A percentile compares a stretch with the other conserved stretches of the same genome.
These are phyloP conservation scores for Spathaspora hagerdaliae DNA, from an alignment of 805 yeast species.

Conservation along the genomic window DNA sequence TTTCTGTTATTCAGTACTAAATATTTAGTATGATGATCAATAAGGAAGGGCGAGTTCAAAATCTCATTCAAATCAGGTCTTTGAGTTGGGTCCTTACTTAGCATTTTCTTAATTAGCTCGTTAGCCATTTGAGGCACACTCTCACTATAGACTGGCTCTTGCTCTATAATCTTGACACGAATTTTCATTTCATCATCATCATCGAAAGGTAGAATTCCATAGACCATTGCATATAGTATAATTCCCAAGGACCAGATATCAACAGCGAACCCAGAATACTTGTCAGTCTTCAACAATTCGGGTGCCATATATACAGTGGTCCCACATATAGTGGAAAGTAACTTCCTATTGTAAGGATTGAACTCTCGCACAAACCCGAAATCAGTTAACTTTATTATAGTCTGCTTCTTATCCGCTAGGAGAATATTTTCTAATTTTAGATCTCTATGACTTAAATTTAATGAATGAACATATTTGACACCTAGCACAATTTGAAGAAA, in stretches of 20 bases:
- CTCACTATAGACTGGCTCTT: slow-evolving; percentile 57
- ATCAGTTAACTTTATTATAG: slow-evolving; percentile 76
- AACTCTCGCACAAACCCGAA: slow-evolving; percentile 90
- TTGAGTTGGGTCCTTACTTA: slow-evolving; percentile 60
- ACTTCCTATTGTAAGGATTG: slow-evolving; percentile 37
- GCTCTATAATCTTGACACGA: slow-evolving; percentile 54
- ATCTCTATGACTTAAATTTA: slow-evolving; percentile 81
- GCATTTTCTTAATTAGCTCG: slow-evolving; percentile 47
- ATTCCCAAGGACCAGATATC: slow-evolving; percentile 95
- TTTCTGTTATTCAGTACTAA: slow-evolving; percentile 13
- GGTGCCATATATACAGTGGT: slow-evolving; percentile 98
- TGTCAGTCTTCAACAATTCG: slow-evolving; percentile 64
- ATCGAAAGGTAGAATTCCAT: slow-evolving; percentile 90
- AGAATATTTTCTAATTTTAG: slow-evolving; percentile 77
- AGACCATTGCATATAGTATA: slow-evolving; percentile 75
- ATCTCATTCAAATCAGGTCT: slow-evolving; percentile 51
- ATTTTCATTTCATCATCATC: slow-evolving; percentile 71
- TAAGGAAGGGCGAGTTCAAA: slow-evolving; percentile 30
- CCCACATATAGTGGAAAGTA: slow-evolving; percentile 85
- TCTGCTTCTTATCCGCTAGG: slow-evolving; percentile 46
- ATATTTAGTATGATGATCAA: slow-evolving; percentile 27
- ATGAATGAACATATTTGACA: slow-evolving; percentile 69
- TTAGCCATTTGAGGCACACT: slow-evolving; percentile 47
- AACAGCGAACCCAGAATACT: slow-evolving; percentile 73
- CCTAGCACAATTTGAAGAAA: slow-evolving; percentile 67